A percentile compares a stretch with the other conserved stretches of the same genome.
Evolutionary conservation across 306 rosid genomes (phyloP).

Genomic region (Ammopiptanthus mongolicus): DNA sequence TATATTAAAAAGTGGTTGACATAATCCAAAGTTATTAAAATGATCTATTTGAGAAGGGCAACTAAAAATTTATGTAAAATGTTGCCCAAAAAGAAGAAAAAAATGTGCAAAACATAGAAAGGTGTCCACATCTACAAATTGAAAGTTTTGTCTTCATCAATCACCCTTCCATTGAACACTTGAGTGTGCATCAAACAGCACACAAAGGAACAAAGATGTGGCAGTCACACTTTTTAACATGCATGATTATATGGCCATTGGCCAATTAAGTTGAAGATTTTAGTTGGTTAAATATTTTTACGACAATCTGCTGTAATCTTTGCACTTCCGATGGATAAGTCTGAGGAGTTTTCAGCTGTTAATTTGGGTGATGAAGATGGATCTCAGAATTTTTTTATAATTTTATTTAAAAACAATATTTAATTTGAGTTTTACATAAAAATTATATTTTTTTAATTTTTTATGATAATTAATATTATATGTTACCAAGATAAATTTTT

Average conservation of each 20-base stretch:
- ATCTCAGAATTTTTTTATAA: no score
- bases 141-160: not conserved
- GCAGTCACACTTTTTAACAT: not conserved
- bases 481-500: no score
- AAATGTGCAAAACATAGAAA: not conserved
- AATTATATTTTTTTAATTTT: no score
- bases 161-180: not conserved
- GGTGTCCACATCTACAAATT: not conserved
- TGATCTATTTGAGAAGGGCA: not conserved
- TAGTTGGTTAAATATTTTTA: no score
- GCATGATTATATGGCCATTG: not conserved
- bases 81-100: not conserved
- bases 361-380: no score
- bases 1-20: not conserved
- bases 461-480: no score
- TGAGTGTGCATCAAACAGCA: not conserved
- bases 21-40: not conserved
- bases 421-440: no score
- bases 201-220: slow-evolving; percentile 9
- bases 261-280: no score
- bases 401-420: no score
- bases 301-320: no score
- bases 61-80: not conserved
- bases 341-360: no score
- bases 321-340: no score